Evolutionary conservation across 257 asterid species (phyloP).

Genomic region (Nicotiana otophora): DNA sequence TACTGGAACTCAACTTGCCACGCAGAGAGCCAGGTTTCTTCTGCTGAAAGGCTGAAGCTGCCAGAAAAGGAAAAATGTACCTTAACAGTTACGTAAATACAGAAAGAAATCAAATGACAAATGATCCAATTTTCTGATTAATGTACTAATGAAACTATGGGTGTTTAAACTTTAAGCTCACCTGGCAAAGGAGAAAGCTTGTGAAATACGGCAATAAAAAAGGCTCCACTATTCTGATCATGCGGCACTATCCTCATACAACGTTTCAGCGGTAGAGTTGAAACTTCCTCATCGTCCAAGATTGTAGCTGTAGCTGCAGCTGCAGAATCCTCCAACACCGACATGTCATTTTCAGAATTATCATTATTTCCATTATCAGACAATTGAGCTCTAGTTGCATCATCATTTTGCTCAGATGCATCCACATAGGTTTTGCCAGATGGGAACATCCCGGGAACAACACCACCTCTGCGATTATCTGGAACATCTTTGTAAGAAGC

Average conservation of each 20-base stretch:
- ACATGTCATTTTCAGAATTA: conserved; percentile 23
- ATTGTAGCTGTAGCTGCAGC: conserved; percentile 25
- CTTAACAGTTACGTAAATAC: conserved; percentile 25
- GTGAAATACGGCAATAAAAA: conserved; percentile 83
- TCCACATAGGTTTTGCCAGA: conserved; percentile 59
- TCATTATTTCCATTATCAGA: conserved; percentile 26
- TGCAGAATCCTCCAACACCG: conserved; percentile 27
- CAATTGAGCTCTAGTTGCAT: conserved; percentile 20
- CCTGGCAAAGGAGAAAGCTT: conserved; percentile 67
- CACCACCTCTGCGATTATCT: conserved; percentile 49
- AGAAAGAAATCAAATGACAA: background rate
- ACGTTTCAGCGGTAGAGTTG: conserved; percentile 70
- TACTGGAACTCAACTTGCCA: conserved; percentile 25
- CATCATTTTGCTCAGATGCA: conserved; percentile 35
- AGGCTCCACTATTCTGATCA: conserved; percentile 97
- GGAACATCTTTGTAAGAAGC: conserved; percentile 66
- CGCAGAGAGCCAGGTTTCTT: conserved; percentile 38
- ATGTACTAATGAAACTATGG: background rate
- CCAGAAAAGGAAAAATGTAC: background rate
- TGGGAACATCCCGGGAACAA: conserved; percentile 89
- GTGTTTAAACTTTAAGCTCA: conserved; percentile 14
- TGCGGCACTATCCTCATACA: conserved; percentile 99
- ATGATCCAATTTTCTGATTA: background rate
- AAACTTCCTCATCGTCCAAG: conserved; percentile 63
- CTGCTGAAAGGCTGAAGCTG: conserved; percentile 20